Evolutionary conservation across 306 rosid species (phyloP).

Genomic region (Prunus salicina): DNA sequence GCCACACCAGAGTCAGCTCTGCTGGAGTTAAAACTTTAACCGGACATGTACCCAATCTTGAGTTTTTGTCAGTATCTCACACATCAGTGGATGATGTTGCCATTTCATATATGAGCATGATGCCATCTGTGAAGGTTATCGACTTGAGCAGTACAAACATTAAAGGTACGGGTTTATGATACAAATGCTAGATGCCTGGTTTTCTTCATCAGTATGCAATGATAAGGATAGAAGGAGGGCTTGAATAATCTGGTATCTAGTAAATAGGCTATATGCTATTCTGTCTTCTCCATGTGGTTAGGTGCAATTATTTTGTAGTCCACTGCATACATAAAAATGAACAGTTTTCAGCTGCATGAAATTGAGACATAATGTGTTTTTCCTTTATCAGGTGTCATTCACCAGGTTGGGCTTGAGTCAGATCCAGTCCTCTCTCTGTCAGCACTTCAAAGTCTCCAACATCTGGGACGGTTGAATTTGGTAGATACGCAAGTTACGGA

Average conservation of each 20-base stretch:
- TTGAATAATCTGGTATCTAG: neutral
- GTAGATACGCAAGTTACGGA: slow-evolving; percentile 58
- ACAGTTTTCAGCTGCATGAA: neutral
- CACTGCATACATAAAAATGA: neutral
- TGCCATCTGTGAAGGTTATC: slow-evolving; percentile 72
- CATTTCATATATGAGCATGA: slow-evolving; percentile 53
- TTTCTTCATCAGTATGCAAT: neutral
- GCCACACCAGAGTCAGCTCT: slow-evolving; percentile 65
- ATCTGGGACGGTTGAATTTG: slow-evolving; percentile 65
- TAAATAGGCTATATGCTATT: neutral
- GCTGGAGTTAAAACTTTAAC: slow-evolving; percentile 65
- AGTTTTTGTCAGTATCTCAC: slow-evolving; percentile 58
- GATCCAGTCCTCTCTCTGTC: slow-evolving; percentile 40
- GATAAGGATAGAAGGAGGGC: neutral
- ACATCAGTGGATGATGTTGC: slow-evolving; percentile 72
- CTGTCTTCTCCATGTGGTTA: slow-evolving; percentile 4
- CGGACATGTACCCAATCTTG: slow-evolving; percentile 72
- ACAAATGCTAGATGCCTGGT: slow-evolving; percentile 6
- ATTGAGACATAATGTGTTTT: neutral
- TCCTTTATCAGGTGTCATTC: slow-evolving; percentile 47
- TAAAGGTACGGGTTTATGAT: slow-evolving; percentile 53
- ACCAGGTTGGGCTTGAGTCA: slow-evolving; percentile 26
- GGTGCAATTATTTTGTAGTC: neutral
- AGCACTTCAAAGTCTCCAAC: slow-evolving; percentile 48
- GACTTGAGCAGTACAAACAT: slow-evolving; percentile 71